Evolutionary conservation across 768 basidiomycete genomes (phyloP), one percentile per base, ranked within the genome.

Genomic region (Pisolithus sp.): DNA sequence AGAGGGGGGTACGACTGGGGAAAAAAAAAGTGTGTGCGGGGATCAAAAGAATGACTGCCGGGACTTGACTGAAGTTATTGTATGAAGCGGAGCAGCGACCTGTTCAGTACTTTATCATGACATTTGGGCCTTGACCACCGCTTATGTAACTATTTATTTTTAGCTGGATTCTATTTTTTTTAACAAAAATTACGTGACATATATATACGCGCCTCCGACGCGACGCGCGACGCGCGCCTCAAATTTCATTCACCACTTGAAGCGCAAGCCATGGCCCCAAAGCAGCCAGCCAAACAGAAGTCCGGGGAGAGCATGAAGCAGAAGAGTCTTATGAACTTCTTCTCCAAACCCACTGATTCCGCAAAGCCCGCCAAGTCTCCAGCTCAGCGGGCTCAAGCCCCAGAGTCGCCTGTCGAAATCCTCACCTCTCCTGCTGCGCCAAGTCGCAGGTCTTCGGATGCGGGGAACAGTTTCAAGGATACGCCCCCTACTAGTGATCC

Each of bases 401-500:
- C 77, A 23, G 68, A 72, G 18, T 59, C 71, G 18, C 65, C 71
- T 41, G 45, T 62, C 13, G 62, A 52, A 47, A 60, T 58, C 15
- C 50, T 66, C 37, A 68, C 64, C 50, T 77, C 77, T 7, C 76
- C 77, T 18, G 69, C 68, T 7, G 68, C 72, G 15, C 62, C 61
- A 10, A 68, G 66, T 53, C 72, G 72, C 3, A 53, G 61, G 31
- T 76, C 74, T 17, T 84, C 81, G 41, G 79, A 79, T 21, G 71
- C 68, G 20, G 72, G 69, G 18, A 73, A 72, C 47, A 84, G 74
- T 56, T 50, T 60, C 38, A 71, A 69, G 26, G 76, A 78, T 15
- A 87, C 86, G 2, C 88, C 89, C 24, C 87, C 87, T 0, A 86
- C 86, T 3, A 90, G 87, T 56, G 86, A 90, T 51, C 74, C 79